Evolutionary conservation across 768 basidiomycete species (phyloP).

Genomic region (Trametopsis cervina): DNA sequence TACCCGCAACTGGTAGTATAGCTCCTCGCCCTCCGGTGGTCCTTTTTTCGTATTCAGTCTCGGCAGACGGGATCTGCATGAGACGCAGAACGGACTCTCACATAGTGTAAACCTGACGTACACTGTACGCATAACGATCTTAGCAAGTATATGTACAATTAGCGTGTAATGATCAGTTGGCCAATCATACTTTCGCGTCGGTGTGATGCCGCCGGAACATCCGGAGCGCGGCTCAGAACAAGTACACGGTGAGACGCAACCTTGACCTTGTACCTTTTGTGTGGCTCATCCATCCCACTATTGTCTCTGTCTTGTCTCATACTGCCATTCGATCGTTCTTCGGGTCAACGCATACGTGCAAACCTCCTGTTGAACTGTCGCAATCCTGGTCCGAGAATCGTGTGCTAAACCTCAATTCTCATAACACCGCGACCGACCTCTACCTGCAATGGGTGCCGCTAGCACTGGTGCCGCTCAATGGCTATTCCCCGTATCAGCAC

Average conservation of each 20-base stretch:
- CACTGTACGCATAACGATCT: conserved; percentile 3
- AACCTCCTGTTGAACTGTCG: too few species aligned
- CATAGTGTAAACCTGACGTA: conserved; percentile 5
- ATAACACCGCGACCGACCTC: too few species aligned
- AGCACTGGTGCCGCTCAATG: conserved; percentile 44
- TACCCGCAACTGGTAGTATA: neutral
- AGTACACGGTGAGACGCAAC: neutral
- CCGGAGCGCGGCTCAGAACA: neutral
- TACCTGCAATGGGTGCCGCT: conserved; percentile 8
- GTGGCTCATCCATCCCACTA: neutral
- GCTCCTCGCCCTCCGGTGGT: neutral
- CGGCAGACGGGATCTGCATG: neutral
- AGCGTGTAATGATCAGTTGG: neutral
- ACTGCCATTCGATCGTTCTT: too few species aligned
- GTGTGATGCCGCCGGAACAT: neutral
- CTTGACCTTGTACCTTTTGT: neutral
- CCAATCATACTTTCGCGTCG: too few species aligned
- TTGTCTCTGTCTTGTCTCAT: too few species aligned
- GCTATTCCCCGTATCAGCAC: conserved; percentile 58
- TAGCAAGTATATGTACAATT: neutral
- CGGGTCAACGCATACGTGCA: too few species aligned
- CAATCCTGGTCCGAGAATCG: too few species aligned
- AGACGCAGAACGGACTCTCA: neutral
- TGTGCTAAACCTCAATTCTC: too few species aligned
- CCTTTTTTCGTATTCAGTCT: neutral